A percentile compares a stretch with the other conserved stretches of the same genome.
Conservation (phyloP, 1,139 yeast species). For the Eremothecium coryli region DNA sequence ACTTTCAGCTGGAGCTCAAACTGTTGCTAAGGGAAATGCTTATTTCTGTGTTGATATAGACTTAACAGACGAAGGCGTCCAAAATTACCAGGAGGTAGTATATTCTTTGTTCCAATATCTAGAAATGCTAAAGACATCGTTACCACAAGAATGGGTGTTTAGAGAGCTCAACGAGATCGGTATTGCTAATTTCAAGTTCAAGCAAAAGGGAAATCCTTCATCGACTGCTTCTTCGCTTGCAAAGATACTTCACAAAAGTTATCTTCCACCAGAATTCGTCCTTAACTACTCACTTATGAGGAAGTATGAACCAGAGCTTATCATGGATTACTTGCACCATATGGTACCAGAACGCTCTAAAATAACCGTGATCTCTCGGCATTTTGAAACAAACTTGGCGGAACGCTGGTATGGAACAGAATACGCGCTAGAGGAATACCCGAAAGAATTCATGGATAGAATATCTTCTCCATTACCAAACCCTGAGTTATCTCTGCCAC, state of each 20-base stretch:
- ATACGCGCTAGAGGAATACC: slow-evolving; percentile 44
- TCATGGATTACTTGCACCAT: slow-evolving; percentile 42
- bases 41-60: slow-evolving; percentile 61
- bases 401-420: slow-evolving; percentile 94
- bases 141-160: slow-evolving; percentile 53
- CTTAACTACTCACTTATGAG: slow-evolving; percentile 51
- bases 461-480: slow-evolving; percentile 34
- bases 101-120: slow-evolving; percentile 62
- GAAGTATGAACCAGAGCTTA: slow-evolving; percentile 47
- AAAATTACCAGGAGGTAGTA: slow-evolving; percentile 53
- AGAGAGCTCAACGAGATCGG: slow-evolving; percentile 42
- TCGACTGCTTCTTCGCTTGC: slow-evolving; percentile 48
- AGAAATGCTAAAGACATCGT: slow-evolving; percentile 42
- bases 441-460: slow-evolving; percentile 32
- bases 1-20: slow-evolving; percentile 64
- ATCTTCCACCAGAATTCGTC: slow-evolving; percentile 55
- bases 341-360: slow-evolving; percentile 56
- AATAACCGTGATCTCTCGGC: slow-evolving; percentile 47
- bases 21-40: slow-evolving; percentile 61
- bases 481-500: slow-evolving; percentile 50
- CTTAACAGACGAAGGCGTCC: slow-evolving; percentile 63
- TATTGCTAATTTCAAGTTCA: slow-evolving; percentile 49
- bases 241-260: slow-evolving; percentile 39
- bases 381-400: slow-evolving; percentile 33
- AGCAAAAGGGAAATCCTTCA: slow-evolving; percentile 57